A percentile compares a stretch with the other conserved stretches of the same genome.
phyloP scores from a whole-genome alignment of 495 filamentous ascomycete genomes.

The Acidiella bohemica region DNA sequence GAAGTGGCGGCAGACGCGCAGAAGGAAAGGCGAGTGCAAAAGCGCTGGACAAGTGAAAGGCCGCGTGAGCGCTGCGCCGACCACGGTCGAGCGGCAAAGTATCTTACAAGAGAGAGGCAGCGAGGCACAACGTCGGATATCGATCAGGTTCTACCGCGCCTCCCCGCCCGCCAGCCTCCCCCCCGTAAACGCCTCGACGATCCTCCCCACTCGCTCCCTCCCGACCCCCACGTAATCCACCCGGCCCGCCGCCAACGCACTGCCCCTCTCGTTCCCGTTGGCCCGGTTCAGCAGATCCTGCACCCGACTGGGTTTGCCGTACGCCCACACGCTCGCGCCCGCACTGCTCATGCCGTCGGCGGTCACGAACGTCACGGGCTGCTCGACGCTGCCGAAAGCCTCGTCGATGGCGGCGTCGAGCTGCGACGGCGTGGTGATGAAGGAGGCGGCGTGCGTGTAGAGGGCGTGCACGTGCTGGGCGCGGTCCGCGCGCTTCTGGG shows the following conservation, averaged over 20 bases:
- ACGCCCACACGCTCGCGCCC: slow-evolving; percentile 43
- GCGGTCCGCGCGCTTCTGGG: slow-evolving; percentile 31
- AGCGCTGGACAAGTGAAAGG: too few relatives aligned
- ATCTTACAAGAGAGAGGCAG: too few relatives aligned
- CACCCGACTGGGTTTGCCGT: slow-evolving; percentile 40
- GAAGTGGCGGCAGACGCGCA: too few relatives aligned
- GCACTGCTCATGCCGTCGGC: slow-evolving; percentile 19
- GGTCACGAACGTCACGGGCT: slow-evolving; percentile 29
- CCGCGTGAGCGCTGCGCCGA: too few relatives aligned
- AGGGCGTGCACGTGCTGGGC: slow-evolving; percentile 43
- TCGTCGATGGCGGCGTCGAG: slow-evolving; percentile 47
- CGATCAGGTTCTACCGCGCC: background rate
- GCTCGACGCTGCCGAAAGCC: slow-evolving; percentile 41
- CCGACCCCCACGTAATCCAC: slow-evolving; percentile 30
- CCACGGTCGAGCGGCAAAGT: too few relatives aligned
- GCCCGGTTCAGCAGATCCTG: slow-evolving; percentile 31
- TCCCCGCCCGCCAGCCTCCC: slow-evolving; percentile 42
- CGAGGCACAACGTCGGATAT: too few relatives aligned
- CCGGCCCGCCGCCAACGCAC: slow-evolving; percentile 22
- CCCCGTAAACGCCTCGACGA: slow-evolving; percentile 55
- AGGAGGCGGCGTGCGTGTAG: slow-evolving; percentile 50
- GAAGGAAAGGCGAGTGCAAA: too few relatives aligned
- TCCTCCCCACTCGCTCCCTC: slow-evolving; percentile 45
- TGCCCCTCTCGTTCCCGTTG: slow-evolving; percentile 19
- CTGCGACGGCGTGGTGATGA: slow-evolving; percentile 51